Base-by-base conservation (phyloP, 2,329 filamentous ascomycete species). In the Anthostomella pinea region DNA sequence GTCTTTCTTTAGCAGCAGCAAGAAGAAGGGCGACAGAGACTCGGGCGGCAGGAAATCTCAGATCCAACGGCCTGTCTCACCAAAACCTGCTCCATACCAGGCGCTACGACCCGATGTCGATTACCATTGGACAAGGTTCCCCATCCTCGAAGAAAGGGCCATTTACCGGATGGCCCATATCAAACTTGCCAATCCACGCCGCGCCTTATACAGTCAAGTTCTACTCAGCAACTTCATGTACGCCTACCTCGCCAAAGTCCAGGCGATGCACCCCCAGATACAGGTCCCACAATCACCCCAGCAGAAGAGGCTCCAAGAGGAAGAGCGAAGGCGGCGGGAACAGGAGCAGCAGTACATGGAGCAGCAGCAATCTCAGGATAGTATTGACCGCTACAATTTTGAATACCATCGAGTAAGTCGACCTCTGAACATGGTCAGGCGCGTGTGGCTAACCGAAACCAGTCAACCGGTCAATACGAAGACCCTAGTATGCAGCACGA, bases 191-290 rank as follows among this genome's bases (percentile, higher is more conserved):
- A 97, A 98, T 58, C 93, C 93, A 23, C 83, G 91, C 28, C 83
- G 93, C 38, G 86, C 91, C 25, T 68, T 98, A 33, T 85, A 95
- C 58, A 96, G 91, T 42, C 93, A 98, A 63, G 93, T 98, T 15
- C 72, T 98, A 41, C 77, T 98, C 50, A 96, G 90, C 66, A 98
- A 98, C 63, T 98, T 98, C 65, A 98, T 98, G 93, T 98, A 98
- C 68, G 93, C 89, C 39, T 98, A 98, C 62, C 77, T 98, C 48
- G 93, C 93, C 45, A 98, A 97, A 63, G 93, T 98, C 29, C 93
- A 98, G 66, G 89, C 94, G 56, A 96, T 96, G 87, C 93, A 98
- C 62, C 93, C 93, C 27, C 87, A 95, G 57, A 87, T 96, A 66
- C 87, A 94, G 54, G 83, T 95, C 27, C 87, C 87, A n/a, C 78